A percentile compares a stretch with the other conserved stretches of the same genome.
Conservation (phyloP, 2,329 filamentous ascomycete genomes). For the Botryotinia convoluta region DNA sequence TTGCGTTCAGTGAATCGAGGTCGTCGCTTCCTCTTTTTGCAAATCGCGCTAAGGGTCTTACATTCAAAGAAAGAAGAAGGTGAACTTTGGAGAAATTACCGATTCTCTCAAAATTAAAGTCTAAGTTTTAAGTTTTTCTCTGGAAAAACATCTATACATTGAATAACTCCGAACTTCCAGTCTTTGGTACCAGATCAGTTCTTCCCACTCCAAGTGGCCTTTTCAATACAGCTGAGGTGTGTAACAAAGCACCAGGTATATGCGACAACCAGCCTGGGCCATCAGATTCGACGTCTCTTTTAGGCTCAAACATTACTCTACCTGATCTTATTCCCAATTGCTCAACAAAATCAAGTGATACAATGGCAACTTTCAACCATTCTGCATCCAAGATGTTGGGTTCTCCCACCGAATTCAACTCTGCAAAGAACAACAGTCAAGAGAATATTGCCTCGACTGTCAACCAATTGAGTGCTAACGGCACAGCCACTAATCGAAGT, state of each 20-base stretch:
- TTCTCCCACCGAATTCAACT: not conserved
- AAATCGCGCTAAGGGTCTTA: too few species aligned
- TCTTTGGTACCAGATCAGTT: not conserved
- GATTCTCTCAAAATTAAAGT: not conserved
- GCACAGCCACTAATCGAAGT: not conserved
- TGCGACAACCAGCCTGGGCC: not conserved
- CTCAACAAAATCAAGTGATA: not conserved
- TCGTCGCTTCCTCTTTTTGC: not conserved
- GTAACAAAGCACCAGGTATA: not conserved
- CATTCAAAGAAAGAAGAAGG: not conserved
- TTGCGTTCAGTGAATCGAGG: not conserved
- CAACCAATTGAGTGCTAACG: not conserved
- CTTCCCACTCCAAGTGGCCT: not conserved
- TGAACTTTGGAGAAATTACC: fast-evolving
- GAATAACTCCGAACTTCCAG: not conserved
- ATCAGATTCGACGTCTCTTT: not conserved
- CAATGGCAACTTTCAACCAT: not conserved
- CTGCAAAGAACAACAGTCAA: not conserved
- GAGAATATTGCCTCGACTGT: not conserved
- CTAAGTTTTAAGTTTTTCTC: not conserved
- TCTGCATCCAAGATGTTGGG: not conserved
- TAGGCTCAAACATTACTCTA: not conserved
- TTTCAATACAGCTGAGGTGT: not conserved
- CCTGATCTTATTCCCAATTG: not conserved
- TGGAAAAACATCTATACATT: not conserved